Evolutionary conservation across 441 rosid species (phyloP), one percentile per base, ranked within the genome.

Genomic region (Corymbia citriodora): DNA sequence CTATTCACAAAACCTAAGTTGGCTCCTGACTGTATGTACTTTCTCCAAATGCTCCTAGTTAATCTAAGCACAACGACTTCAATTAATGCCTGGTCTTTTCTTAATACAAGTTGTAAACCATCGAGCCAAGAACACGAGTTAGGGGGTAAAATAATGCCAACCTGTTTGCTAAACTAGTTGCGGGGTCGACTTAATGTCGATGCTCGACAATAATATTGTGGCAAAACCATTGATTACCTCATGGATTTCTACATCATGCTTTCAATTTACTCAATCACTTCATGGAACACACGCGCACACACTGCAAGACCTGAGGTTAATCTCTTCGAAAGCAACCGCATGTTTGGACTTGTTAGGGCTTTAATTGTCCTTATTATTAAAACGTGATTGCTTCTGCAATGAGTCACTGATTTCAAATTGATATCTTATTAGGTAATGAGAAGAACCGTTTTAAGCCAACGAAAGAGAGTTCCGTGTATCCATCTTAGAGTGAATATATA

Each of bases 311-410:
- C 81, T 89, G 88, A 89, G 59, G 55, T 54, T 68, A 55, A 90
- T 87, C 90, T 63, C 88, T 87, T 74, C 89, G 92, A 93, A 91
- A 89, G 90, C 91, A 88, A 91, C 93, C 57, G 85, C 85, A 45
- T 40, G 18, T 45, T 25, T 79, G 85, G 85, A 79, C n/a, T 40
- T 23, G 52, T 79, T 45, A 79, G 52, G 85, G 85, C 85, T 23
- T 79, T 79, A 79, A 79, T 79, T 79, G 85, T 45, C 52, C 85
- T 1, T 4, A 79, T 79, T 79, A 79, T 79, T 40, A 12, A 40
- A 79, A 25, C 52, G 17, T 18, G 52, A 40, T 79, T 45, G 85
- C 85, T 79, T 79, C 50, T 48, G 5, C 17, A 79, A 23, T 12
- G 40, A 79, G 85, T 79, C 50, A 79, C 52, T 23, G 11, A 45